Conservation (phyloP, 371 early-diverging fungal genomes). For the Gilbertella persicaria region DNA sequence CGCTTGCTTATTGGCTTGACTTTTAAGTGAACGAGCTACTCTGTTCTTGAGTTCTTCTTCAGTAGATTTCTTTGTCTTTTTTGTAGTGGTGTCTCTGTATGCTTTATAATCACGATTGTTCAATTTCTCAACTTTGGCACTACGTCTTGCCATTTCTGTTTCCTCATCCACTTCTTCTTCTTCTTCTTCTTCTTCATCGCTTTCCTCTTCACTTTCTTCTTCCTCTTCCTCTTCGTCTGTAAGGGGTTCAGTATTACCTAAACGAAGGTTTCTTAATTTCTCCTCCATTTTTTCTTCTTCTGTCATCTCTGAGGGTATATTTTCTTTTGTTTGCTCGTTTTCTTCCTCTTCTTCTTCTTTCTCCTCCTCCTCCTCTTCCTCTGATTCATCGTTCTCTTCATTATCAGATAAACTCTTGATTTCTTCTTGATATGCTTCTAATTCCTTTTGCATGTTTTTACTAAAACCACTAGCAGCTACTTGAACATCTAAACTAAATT, state of each 20-base stretch:
- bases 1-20: conserved; percentile 34
- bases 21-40: conserved; percentile 53
- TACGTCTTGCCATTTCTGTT: conserved; percentile 26
- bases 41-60: conserved; percentile 60
- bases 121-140: conserved; percentile 30
- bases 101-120: conserved; percentile 65
- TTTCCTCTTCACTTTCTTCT: conserved; percentile 34
- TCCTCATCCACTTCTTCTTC: conserved; percentile 35
- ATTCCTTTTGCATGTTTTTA: conserved; percentile 84
- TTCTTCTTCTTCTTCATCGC: conserved; percentile 18
- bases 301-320: conserved; percentile 26
- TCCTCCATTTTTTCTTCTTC: conserved; percentile 31
- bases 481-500: conserved; percentile 91
- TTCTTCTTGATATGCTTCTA: conserved; percentile 71
- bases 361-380: conserved; percentile 29
- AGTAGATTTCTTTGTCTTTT: conserved; percentile 27
- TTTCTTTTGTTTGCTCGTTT: no score
- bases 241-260: conserved; percentile 43
- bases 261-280: conserved; percentile 35
- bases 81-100: conserved; percentile 49
- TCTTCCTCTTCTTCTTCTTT: conserved; percentile 37
- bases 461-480: conserved; percentile 96
- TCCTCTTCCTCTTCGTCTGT: conserved; percentile 32
- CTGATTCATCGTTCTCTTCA: conserved; percentile 37
- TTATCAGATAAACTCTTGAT: conserved; percentile 45